These are phyloP conservation scores for Pichia insulana DNA, from an alignment of 805 yeast genomes.

Conservation along the genomic window DNA sequence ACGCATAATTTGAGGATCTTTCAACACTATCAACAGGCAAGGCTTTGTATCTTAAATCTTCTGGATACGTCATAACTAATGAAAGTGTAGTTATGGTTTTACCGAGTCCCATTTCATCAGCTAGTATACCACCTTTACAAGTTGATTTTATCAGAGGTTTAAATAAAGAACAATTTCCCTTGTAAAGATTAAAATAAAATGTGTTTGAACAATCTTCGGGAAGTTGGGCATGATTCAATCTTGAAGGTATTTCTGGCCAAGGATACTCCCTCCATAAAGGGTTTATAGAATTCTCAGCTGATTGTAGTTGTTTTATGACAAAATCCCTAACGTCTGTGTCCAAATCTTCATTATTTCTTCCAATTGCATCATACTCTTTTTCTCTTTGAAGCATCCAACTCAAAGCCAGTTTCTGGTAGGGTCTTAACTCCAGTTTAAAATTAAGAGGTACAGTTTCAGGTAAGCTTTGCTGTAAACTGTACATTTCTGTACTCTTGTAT, in stretches of 20 bases:
- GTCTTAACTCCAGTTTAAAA: constrained; percentile 53
- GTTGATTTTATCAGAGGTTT: constrained; percentile 56
- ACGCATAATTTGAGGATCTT: constrained; percentile 42
- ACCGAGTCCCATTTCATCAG: constrained; percentile 97
- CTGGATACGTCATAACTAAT: constrained; percentile 56
- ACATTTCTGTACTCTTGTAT: constrained; percentile 56
- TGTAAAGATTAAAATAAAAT: constrained; percentile 71
- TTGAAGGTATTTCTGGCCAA: constrained; percentile 49
- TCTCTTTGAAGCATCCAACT: constrained; percentile 88
- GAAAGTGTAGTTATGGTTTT: constrained; percentile 82
- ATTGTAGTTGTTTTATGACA: constrained; percentile 18
- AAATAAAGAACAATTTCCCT: constrained; percentile 66
- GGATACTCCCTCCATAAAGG: constrained; percentile 77
- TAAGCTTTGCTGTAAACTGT: constrained; percentile 36
- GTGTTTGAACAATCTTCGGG: constrained; percentile 1
- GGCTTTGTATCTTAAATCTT: constrained; percentile 29
- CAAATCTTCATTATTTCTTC: constrained; percentile 21
- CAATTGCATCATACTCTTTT: constrained; percentile 43
- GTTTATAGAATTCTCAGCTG: constrained; percentile 47
- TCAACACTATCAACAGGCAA: constrained; percentile 10
- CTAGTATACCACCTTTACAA: constrained; percentile 77
- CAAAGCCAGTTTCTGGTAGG: constrained; percentile 77
- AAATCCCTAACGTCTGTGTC: constrained; percentile 17
- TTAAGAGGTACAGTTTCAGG: constrained; percentile 55
- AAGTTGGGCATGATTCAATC: constrained; percentile 1